phyloP scores from a whole-genome alignment of 345 rosid genomes.

The Hypericum perforatum region DNA sequence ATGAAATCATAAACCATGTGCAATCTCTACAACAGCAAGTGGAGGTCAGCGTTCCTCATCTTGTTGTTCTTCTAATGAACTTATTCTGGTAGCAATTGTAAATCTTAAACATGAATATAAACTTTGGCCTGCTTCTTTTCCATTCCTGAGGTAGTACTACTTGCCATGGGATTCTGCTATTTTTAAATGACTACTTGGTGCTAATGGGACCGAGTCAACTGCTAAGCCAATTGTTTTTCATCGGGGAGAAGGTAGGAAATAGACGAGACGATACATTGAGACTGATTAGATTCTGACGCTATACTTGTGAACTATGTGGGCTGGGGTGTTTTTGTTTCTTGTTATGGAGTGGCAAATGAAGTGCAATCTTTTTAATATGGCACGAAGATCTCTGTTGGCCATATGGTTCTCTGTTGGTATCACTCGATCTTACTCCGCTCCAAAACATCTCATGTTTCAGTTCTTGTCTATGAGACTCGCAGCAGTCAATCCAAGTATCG shows the following conservation, averaged over 20 bases:
- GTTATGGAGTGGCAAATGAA: no score
- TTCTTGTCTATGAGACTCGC: constrained; percentile 94
- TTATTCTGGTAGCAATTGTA: neutral
- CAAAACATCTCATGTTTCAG: constrained; percentile 33
- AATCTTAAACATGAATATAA: neutral
- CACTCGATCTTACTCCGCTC: neutral
- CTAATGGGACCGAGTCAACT: no score
- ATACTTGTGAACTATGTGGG: no score
- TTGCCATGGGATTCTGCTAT: no score
- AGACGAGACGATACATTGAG: no score
- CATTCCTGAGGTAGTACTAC: neutral
- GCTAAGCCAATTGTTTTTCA: no score
- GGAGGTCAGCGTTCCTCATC: constrained; percentile 57
- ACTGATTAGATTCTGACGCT: no score
- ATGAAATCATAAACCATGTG: constrained; percentile 93
- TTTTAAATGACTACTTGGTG: no score
- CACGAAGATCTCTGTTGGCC: no score
- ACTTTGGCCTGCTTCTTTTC: neutral
- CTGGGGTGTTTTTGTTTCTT: no score
- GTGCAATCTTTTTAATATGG: no score
- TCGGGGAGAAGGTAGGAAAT: no score
- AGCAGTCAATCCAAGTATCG: constrained; percentile 68
- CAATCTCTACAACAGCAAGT: constrained; percentile 89
- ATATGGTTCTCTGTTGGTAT: neutral
- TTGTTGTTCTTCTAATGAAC: neutral